Conservation (phyloP, 2,329 filamentous ascomycete genomes). For the Phoma herbarum region DNA sequence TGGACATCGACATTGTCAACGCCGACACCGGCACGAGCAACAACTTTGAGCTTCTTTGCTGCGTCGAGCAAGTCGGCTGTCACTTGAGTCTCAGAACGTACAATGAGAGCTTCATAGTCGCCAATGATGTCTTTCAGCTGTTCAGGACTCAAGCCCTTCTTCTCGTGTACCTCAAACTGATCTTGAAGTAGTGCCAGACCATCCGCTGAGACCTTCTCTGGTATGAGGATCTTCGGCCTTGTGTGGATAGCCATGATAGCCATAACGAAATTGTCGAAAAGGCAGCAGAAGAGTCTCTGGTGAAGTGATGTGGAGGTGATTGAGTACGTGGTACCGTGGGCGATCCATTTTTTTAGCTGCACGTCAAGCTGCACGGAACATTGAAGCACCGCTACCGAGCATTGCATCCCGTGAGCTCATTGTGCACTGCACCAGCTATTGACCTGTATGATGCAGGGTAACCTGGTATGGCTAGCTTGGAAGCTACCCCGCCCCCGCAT, state of each 20-base stretch:
- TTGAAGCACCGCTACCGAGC: conserved; percentile 40
- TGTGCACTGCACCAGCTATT: conserved; percentile 37
- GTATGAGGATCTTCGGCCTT: conserved; percentile 70
- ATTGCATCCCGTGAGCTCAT: conserved; percentile 5
- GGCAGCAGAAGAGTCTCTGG: background rate
- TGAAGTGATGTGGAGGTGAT: background rate
- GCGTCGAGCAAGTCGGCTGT: conserved; percentile 72
- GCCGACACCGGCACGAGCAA: conserved; percentile 79
- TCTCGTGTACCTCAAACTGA: conserved; percentile 74
- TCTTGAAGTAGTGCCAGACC: conserved; percentile 73
- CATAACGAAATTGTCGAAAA: conserved; percentile 32
- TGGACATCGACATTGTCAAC: conserved; percentile 84
- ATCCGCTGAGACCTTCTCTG: conserved; percentile 82
- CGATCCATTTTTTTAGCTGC: conserved; percentile 14
- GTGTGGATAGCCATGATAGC: conserved; percentile 38
- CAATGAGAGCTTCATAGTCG: conserved; percentile 77
- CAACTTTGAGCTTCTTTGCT: conserved; percentile 75
- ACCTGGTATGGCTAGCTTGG: conserved; percentile 28
- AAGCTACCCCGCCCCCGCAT: conserved; percentile 47
- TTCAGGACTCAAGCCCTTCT: conserved; percentile 67
- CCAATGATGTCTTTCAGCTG: conserved; percentile 74
- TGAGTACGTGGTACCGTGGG: conserved; percentile 2
- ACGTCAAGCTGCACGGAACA: conserved; percentile 13
- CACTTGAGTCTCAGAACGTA: conserved; percentile 84
- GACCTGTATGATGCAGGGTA: conserved; percentile 30